A percentile compares a stretch with the other conserved stretches of the same genome.
These are phyloP conservation scores for Coemansia sp. DNA, from an alignment of 192 early-diverging fungal species.

Conservation along the genomic window DNA sequence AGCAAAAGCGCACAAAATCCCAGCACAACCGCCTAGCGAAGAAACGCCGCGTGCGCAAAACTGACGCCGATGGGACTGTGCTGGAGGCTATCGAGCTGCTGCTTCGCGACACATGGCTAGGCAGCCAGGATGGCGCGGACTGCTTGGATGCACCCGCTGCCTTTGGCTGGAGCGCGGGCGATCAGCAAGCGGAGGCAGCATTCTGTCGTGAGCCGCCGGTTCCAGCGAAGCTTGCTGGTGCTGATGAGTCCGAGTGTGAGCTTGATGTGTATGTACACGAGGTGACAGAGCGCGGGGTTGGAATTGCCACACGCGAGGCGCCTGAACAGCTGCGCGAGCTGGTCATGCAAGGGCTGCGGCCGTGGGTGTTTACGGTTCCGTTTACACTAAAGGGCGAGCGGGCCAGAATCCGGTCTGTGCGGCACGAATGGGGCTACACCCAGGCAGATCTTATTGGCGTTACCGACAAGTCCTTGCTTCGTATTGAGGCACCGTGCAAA, in stretches of 20 bases:
- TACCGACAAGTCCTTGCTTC: slow-evolving; percentile 22
- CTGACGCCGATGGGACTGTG: slow-evolving; percentile 32
- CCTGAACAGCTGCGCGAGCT: slow-evolving; percentile 20
- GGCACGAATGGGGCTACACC: slow-evolving; percentile 50
- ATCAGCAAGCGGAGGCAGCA: slow-evolving; percentile 17
- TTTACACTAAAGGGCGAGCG: slow-evolving; percentile 41
- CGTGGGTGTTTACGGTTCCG: slow-evolving; percentile 37
- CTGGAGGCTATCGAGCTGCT: slow-evolving; percentile 31
- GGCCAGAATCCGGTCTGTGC: slow-evolving; percentile 30
- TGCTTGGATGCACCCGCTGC: slow-evolving; percentile 1
- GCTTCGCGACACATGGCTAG: slow-evolving; percentile 18
- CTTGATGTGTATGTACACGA: slow-evolving; percentile 39
- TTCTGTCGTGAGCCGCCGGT: slow-evolving; percentile 31
- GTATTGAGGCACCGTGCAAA: slow-evolving; percentile 54
- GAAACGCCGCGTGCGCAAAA: slow-evolving; percentile 17
- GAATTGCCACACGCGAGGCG: slow-evolving; percentile 39
- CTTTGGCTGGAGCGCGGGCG: slow-evolving; percentile 37
- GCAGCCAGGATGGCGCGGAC: not conserved
- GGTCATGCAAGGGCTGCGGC: slow-evolving; percentile 18
- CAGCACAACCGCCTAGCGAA: slow-evolving; percentile 6
- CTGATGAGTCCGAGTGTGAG: slow-evolving; percentile 21
- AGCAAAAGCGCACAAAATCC: slow-evolving; percentile 23
- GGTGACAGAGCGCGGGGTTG: slow-evolving; percentile 36
- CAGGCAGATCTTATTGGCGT: slow-evolving; percentile 36
- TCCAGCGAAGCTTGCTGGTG: slow-evolving; percentile 38